Base-by-base conservation (phyloP, 2,329 filamentous ascomycete genomes). In the Xylaria sp. region DNA sequence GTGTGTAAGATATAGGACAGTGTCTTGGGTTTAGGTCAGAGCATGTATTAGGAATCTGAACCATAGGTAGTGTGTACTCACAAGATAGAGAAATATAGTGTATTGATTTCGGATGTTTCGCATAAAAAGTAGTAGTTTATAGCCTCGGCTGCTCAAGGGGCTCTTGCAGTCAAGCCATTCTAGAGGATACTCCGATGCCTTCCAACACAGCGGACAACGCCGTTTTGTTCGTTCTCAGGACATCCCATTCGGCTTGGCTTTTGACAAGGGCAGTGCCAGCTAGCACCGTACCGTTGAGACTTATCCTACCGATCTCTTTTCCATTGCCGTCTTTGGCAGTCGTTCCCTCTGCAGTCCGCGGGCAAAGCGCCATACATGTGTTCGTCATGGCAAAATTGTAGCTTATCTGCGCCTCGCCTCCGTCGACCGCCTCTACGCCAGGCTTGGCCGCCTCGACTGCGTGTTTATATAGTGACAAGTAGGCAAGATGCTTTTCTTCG, bases 191-290 rank as follows among this genome's bases (percentile, higher is more conserved):
- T 1, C 81, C 80, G 56, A 83, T 82, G 64, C 72, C 71, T 21
- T 69, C 65, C 43, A 86, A 64, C 4, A 84, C 71, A 53, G 72
- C 67, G n/a, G 68, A 57, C 40, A 85, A 67, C 68, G 76, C 76
- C 1, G 52, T 67, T 23, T 75, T 72, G 42, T 82, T 75, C n/a
- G 74, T 73, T 58, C 77, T 76, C 53, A 89, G 67, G 0, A 79
- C 80, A 61, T 86, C 77, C 85, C 85, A 89, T 73, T 88, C 86
- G 2, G 72, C 75, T 68, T 84, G 75, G 28, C 73, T 85, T 76
- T 88, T 89, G 15, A 89, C 87, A 57, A 89, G 75, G 25, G 86
- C 84, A 9, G 87, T 89, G 6, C 87, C 87, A 9, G 86, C 87
- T 64, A 89, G 72, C n/a, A 89, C 74, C 0, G 87, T 89, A 2